A percentile compares a stretch with the other conserved stretches of the same genome.
These are phyloP conservation scores for Protea cynaroides DNA, from an alignment of 164 flowering plant genomes.

Conservation along the genomic window DNA sequence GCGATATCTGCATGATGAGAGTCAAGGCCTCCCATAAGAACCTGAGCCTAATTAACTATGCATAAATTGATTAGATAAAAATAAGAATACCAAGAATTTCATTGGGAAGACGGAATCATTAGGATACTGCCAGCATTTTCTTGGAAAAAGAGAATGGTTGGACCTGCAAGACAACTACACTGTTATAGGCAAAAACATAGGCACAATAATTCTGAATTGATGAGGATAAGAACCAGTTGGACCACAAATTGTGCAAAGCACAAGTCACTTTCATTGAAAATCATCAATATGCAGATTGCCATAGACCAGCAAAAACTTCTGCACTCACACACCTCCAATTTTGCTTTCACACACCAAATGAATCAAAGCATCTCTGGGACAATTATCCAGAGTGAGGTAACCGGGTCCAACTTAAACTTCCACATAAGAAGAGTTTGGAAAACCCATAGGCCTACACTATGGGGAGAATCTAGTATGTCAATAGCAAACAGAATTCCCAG, in stretches of 20 bases:
- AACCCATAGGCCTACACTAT: not conserved
- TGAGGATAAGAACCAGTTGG: not conserved
- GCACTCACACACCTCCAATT: too few species aligned
- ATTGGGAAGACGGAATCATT: not conserved
- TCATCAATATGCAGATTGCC: not conserved
- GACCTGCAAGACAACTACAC: constrained; percentile 60
- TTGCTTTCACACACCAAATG: not conserved
- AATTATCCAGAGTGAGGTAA: not conserved
- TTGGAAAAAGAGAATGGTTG: constrained; percentile 94
- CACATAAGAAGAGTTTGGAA: not conserved
- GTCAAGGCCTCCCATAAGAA: constrained; percentile 43
- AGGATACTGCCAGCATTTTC: constrained; percentile 99
- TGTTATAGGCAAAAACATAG: not conserved
- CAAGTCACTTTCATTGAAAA: not conserved
- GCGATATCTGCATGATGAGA: constrained; percentile 69
- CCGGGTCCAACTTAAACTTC: not conserved
- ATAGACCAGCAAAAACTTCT: not conserved
- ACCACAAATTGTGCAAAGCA: not conserved
- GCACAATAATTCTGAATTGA: not conserved
- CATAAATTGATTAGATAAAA: not conserved
- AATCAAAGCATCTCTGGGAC: not conserved
- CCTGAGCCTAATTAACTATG: not conserved
- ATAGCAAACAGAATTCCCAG: not conserved
- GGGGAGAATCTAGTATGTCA: not conserved
- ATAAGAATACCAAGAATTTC: not conserved